phyloP scores from a whole-genome alignment of 257 asterid genomes.

The Fraxinus americana region DNA sequence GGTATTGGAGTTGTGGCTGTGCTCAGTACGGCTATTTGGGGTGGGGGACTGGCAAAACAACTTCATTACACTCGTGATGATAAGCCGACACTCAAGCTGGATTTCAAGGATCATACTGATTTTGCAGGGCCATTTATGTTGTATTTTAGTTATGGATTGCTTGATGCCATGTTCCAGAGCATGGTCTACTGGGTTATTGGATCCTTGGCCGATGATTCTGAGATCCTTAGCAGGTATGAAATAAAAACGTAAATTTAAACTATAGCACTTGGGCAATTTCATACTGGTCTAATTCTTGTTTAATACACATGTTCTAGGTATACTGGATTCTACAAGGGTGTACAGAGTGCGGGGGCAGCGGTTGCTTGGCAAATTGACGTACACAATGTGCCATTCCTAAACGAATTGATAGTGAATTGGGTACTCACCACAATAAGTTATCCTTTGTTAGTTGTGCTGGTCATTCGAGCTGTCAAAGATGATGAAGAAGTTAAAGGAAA shows the following conservation, averaged over 20 bases:
- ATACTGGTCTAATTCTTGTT: neutral
- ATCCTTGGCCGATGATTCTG: constrained; percentile 85
- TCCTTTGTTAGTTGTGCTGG: constrained; percentile 54
- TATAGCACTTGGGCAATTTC: neutral
- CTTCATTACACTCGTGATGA: constrained; percentile 41
- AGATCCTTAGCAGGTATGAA: constrained; percentile 79
- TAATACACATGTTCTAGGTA: constrained; percentile 35
- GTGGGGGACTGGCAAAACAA: constrained; percentile 67
- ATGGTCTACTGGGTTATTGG: constrained; percentile 95
- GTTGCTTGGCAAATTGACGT: constrained; percentile 74
- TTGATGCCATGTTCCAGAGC: constrained; percentile 93
- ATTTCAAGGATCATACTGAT: constrained; percentile 71
- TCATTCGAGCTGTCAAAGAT: constrained; percentile 56
- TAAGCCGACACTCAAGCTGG: constrained; percentile 44
- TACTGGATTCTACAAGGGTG: constrained; percentile 64
- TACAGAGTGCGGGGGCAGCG: constrained; percentile 78
- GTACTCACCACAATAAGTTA: constrained; percentile 55
- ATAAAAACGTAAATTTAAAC: neutral
- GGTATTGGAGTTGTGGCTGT: constrained; percentile 57
- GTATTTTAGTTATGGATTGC: constrained; percentile 85
- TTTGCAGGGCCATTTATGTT: constrained; percentile 84
- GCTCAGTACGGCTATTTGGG: constrained; percentile 74
- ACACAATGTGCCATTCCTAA: constrained; percentile 43
- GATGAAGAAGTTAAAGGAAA: constrained; percentile 38
- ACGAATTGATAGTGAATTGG: constrained; percentile 57